phyloP scores from a whole-genome alignment of 768 basidiomycete species.

The Agaricus sinodeliciosus region DNA sequence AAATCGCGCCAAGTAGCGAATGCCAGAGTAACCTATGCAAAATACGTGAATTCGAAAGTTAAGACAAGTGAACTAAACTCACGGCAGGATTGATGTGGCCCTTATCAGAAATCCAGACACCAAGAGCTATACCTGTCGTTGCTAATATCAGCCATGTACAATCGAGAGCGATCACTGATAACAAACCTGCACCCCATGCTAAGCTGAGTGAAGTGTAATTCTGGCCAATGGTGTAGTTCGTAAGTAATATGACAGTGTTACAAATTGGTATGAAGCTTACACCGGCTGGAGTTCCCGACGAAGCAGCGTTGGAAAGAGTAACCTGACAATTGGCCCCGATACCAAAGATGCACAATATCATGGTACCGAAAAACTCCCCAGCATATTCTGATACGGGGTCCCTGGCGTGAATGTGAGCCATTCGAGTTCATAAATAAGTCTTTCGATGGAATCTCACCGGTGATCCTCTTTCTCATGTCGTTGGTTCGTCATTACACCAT shows the following conservation, averaged over 20 bases:
- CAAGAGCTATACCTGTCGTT: constrained; percentile 37
- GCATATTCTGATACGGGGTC: constrained; percentile 11
- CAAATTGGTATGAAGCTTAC: constrained; percentile 27
- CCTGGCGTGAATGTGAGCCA: constrained; percentile 1
- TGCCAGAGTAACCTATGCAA: constrained; percentile 53
- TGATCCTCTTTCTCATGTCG: neutral
- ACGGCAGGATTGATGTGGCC: constrained; percentile 65
- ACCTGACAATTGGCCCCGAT: constrained; percentile 46
- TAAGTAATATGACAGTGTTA: no score
- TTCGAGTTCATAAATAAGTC: neutral
- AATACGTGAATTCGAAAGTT: neutral
- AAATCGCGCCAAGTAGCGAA: constrained; percentile 58
- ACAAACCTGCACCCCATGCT: constrained; percentile 34
- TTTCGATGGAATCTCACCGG: neutral
- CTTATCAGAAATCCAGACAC: constrained; percentile 63
- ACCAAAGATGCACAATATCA: constrained; percentile 48
- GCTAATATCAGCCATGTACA: neutral
- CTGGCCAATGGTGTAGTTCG: neutral
- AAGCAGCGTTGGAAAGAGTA: constrained; percentile 32
- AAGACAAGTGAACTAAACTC: constrained; percentile 10
- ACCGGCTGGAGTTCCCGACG: constrained; percentile 39
- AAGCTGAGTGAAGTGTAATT: constrained; percentile 30
- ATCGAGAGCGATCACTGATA: neutral
- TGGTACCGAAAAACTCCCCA: constrained; percentile 51
- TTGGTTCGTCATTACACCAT: neutral